Evolutionary conservation across 345 rosid genomes (phyloP).

Genomic region (Citrus sinensis): DVS_A1.0 CM039161.1:4844501-4845000

Average conservation of each 20-base stretch:
- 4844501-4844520: not conserved
- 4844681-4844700: slow-evolving; percentile 17
- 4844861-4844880: slow-evolving; percentile 15
- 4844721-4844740: slow-evolving; percentile 54
- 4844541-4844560: not conserved
- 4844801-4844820: slow-evolving; percentile 20
- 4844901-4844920: slow-evolving; percentile 18
- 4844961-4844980: slow-evolving; percentile 29
- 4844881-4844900: slow-evolving; percentile 16
- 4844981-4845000: slow-evolving; percentile 23
- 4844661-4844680: slow-evolving; percentile 6
- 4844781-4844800: slow-evolving; percentile 24
- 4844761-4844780: slow-evolving; percentile 24
- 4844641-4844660: slow-evolving; percentile 18
- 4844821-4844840: slow-evolving; percentile 17
- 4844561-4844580: slow-evolving; percentile 8
- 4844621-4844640: slow-evolving; percentile 53
- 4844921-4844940: slow-evolving; percentile 19
- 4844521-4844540: not conserved
- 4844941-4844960: slow-evolving; percentile 25
- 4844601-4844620: slow-evolving; percentile 54
- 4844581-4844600: slow-evolving; percentile 13
- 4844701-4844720: slow-evolving; percentile 44
- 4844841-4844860: slow-evolving; percentile 21
- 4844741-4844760: slow-evolving; percentile 35